phyloP scores from a whole-genome alignment of 805 yeast genomes.

The Dipodascopsis uninucleata region DNA sequence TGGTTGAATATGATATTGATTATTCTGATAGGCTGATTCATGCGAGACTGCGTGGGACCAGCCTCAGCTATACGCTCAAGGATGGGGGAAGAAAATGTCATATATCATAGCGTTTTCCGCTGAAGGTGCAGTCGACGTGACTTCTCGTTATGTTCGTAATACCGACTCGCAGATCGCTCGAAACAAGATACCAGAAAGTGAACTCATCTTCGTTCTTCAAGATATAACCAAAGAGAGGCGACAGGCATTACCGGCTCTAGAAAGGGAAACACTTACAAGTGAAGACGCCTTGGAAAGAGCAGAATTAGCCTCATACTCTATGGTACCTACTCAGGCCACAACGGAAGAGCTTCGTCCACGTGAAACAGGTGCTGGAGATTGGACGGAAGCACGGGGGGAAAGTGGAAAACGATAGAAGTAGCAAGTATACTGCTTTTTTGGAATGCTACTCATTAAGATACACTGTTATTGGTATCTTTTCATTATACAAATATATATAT shows the following conservation, averaged over 20 bases:
- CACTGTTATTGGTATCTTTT: neutral
- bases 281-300: conserved; percentile 41
- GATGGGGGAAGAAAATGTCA: conserved; percentile 95
- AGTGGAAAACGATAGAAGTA: conserved; percentile 44
- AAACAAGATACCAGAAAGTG: conserved; percentile 42
- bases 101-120: conserved; percentile 67
- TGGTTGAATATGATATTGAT: neutral
- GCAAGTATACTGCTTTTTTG: no score
- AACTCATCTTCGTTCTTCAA: conserved; percentile 39
- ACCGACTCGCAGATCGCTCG: conserved; percentile 47
- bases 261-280: conserved; percentile 39
- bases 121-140: conserved; percentile 64
- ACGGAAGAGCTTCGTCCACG: conserved; percentile 44
- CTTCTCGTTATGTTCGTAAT: conserved; percentile 57
- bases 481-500: neutral
- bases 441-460: neutral
- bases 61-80: conserved; percentile 69
- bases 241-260: conserved; percentile 34
- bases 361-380: conserved; percentile 69
- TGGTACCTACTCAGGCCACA: conserved; percentile 13
- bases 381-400: conserved; percentile 82
- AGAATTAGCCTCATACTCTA: conserved; percentile 20
- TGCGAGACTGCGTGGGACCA: conserved; percentile 85
- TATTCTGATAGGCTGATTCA: conserved; percentile 48
- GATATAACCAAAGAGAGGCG: conserved; percentile 41